Percentiles rank a stretch among this genome's conserved stretches.
These are phyloP conservation scores for Saccharomycopsis capsularis DNA, from an alignment of 805 yeast genomes.

Conservation along the genomic window DNA sequence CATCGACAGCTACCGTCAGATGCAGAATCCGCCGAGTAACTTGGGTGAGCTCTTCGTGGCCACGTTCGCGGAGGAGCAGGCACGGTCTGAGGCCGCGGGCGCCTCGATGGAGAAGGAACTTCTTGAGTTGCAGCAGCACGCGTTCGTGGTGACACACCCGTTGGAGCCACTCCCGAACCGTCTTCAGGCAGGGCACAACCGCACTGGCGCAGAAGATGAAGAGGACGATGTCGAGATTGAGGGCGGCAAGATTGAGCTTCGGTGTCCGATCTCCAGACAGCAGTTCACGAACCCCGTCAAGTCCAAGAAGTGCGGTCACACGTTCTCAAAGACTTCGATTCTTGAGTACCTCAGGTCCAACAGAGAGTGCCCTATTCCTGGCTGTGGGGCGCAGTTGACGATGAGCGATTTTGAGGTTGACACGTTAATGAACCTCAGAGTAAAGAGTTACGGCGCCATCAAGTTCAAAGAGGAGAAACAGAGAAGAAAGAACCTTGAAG, in stretches of 20 bases:
- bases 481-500: conserved; percentile 18
- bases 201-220: conserved; percentile 32
- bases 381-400: conserved; percentile 34
- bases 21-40: not conserved
- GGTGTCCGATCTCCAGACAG: conserved; percentile 58
- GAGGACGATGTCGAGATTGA: conserved; percentile 59
- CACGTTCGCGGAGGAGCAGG: not conserved
- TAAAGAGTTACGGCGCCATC: conserved; percentile 31
- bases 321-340: conserved; percentile 47
- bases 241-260: conserved; percentile 64
- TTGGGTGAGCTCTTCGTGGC: not conserved
- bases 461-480: conserved; percentile 11
- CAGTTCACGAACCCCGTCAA: conserved; percentile 48
- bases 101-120: not conserved
- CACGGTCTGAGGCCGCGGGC: not conserved
- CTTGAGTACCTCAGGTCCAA: conserved; percentile 27
- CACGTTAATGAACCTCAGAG: conserved; percentile 48
- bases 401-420: conserved; percentile 39
- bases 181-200: conserved; percentile 16
- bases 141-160: conserved; percentile 51
- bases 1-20: not conserved
- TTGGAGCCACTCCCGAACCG: conserved; percentile 50
- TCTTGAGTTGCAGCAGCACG: conserved; percentile 9
- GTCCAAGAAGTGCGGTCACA: conserved; percentile 54
- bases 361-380: conserved; percentile 52